Conservation (phyloP, 140 eudicot genomes). For the Oenanthe javanica region DNA sequence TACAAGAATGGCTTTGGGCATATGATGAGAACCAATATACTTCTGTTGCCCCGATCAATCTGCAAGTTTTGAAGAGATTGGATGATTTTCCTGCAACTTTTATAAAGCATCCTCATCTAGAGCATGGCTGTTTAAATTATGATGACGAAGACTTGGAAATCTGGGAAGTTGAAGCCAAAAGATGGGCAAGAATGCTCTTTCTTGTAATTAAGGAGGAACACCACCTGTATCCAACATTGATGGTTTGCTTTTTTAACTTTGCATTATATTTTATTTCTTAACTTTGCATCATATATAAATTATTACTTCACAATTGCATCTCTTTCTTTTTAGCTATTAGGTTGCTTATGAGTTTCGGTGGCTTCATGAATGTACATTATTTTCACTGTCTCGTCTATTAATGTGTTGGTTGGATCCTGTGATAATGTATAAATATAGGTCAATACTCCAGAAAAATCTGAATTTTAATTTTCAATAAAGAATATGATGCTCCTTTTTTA, state of each 20-base stretch:
- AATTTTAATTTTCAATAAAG: not conserved
- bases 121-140: slow-evolving; percentile 27
- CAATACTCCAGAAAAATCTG: not conserved
- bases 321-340: not conserved
- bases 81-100: slow-evolving; percentile 49
- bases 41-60: slow-evolving; percentile 13
- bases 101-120: slow-evolving; percentile 23
- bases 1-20: slow-evolving; percentile 62
- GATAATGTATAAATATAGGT: not conserved
- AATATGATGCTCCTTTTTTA: not conserved
- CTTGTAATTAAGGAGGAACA: slow-evolving; percentile 45
- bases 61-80: slow-evolving; percentile 41
- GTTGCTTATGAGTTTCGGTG: not conserved
- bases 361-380: not conserved
- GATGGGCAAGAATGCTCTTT: slow-evolving; percentile 78
- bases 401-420: not conserved
- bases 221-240: slow-evolving; percentile 42
- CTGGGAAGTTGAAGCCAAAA: slow-evolving; percentile 70
- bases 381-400: not conserved
- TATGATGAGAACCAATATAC: slow-evolving; percentile 18
- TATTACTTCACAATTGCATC: not conserved
- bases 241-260: slow-evolving; percentile 32
- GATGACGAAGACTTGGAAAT: slow-evolving; percentile 81
- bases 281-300: slow-evolving; percentile 4
- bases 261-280: not conserved